Evolutionary conservation across 768 basidiomycete genomes (phyloP).

Genomic region (Phlebiopsis flavidoalba): DNA sequence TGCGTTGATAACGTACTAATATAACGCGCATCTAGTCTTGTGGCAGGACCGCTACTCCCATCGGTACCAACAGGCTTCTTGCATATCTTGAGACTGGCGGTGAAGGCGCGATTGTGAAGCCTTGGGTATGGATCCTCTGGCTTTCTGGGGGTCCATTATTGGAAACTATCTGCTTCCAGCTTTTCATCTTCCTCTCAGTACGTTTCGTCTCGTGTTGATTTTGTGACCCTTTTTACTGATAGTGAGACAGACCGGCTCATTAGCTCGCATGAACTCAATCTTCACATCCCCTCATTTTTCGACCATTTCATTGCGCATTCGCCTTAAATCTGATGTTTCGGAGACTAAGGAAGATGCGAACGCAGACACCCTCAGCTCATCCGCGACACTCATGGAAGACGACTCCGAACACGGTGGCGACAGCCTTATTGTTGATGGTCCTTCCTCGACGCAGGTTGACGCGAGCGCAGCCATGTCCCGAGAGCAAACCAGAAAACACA

Average conservation of each 20-base stretch:
- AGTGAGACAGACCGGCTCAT: conserved; percentile 24
- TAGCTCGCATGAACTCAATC: conserved; percentile 31
- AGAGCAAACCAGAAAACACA: no score
- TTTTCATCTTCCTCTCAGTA: conserved; percentile 40
- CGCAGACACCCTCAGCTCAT: not conserved
- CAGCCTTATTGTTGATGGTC: not conserved
- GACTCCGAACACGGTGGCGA: not conserved
- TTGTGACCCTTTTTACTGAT: not conserved
- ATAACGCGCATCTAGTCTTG: not conserved
- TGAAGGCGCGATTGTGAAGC: conserved; percentile 41
- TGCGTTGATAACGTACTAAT: no score
- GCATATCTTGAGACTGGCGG: conserved; percentile 50
- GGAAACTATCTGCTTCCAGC: conserved; percentile 41
- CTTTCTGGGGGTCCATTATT: conserved; percentile 45
- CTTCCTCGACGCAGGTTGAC: not conserved
- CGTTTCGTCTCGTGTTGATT: not conserved
- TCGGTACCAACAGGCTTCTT: conserved; percentile 8
- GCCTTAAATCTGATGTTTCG: conserved; percentile 21
- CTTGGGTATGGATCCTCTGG: conserved; percentile 64
- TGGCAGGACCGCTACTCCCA: not conserved
- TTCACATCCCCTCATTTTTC: conserved; percentile 8
- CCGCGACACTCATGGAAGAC: not conserved
- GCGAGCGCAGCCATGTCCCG: no score
- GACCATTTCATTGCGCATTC: conserved; percentile 12
- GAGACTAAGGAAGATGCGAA: not conserved